Base-by-base conservation (phyloP, 495 filamentous ascomycete species). In the Penicillium flavigenum region DNA sequence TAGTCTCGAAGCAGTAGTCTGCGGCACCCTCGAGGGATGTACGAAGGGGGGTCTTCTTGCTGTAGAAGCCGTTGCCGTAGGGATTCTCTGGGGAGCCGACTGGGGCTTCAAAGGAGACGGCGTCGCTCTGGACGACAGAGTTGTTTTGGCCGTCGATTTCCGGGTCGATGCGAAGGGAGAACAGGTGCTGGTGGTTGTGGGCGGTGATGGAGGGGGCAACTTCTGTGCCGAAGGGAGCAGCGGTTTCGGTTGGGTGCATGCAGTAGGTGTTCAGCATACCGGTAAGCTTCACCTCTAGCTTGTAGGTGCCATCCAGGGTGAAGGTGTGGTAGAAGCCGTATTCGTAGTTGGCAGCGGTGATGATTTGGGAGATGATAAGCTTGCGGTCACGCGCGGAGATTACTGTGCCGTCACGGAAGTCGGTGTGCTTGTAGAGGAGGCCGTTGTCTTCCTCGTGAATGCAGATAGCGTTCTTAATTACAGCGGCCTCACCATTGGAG, bases 371-470 rank as follows among this genome's bases (percentile, higher is more conserved):
- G 36, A 93, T 57, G 9, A 92, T 87, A 0, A 93, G 72, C 68
- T 91, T 86, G 5, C 89, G 81, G 45, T 82, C 79, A 2, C 89
- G 83, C 2, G 81, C 84, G 2, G 90, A 82, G 26, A 86, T 83
- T 2, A 83, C 84, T 0, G 85, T 81, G 42, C 79, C 77, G 14
- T 89, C 90, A 2, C 89, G 83, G 76, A 86, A 90, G 68, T 93
- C 91, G 24, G 86, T 91, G 72, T 93, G 89, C 63, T 93, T 93
- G 82, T 86, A 92, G 4, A 83, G 81, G 39, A 92, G 88, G 22
- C 88, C 88, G 45, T 77, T 78, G 60, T 89, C 86, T 59, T 88
- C 86, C 61, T 90, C 87, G 64, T 93, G 89, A 29, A 92, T 79
- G 70, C 89, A 92, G 22, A 93, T 79, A 10, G 89, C 88, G 58